Conservation (phyloP, 2,329 filamentous ascomycete genomes). For the Lachnellula occidentalis region DNA sequence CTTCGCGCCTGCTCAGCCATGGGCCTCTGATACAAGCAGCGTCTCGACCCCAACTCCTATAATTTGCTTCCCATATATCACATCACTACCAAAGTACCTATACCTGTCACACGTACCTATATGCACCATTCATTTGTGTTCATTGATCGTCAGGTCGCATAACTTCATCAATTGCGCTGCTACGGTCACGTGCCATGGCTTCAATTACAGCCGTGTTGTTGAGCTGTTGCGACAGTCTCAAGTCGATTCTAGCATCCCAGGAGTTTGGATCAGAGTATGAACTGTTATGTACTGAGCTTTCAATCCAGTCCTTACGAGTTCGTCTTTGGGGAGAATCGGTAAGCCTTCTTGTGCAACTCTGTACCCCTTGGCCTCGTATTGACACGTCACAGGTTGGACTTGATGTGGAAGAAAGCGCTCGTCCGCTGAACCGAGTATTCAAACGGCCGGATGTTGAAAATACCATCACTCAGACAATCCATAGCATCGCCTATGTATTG, state of each 20-base stretch:
- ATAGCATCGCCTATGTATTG: conserved; percentile 15
- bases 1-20: neutral
- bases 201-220: conserved; percentile 11
- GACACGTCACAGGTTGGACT: conserved; percentile 16
- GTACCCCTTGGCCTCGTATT: neutral
- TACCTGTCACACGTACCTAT: no score
- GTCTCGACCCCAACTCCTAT: neutral
- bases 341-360: neutral
- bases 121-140: neutral
- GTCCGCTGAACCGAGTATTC: conserved; percentile 10
- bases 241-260: conserved; percentile 15
- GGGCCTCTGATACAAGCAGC: neutral
- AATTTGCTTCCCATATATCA: neutral
- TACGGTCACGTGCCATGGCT: conserved; percentile 6
- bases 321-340: conserved; percentile 23
- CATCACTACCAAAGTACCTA: neutral
- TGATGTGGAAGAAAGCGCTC: conserved; percentile 7
- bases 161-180: neutral
- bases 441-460: conserved; percentile 14
- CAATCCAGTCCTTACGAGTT: conserved; percentile 19
- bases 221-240: conserved; percentile 12
- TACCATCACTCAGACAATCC: conserved; percentile 17
- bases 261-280: conserved; percentile 23
- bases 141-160: neutral
- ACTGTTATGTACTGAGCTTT: conserved; percentile 20